A percentile compares a stretch with the other conserved stretches of the same genome.
Evolutionary conservation across 228 moss, liverwort and hornwort genomes (phyloP).

Genomic region (Sphagnum magellanicum): DNA sequence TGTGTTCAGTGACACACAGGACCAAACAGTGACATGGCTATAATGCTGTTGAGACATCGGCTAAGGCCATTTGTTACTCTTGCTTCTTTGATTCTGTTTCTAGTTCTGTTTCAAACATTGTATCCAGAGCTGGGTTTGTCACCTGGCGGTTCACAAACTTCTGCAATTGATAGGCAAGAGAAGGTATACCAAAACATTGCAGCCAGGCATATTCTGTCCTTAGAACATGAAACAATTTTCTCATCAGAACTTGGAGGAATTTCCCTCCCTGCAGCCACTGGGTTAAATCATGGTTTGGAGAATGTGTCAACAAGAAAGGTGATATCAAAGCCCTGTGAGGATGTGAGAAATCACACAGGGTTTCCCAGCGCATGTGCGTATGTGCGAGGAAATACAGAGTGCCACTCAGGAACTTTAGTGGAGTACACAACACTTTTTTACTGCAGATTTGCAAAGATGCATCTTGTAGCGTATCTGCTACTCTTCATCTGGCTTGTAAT

Average conservation of each 20-base stretch:
- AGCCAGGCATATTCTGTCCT: conserved; percentile 28
- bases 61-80: neutral
- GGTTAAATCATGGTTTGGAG: neutral
- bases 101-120: conserved; percentile 36
- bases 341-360: conserved; percentile 60
- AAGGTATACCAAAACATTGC: conserved; percentile 2
- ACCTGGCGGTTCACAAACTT: neutral
- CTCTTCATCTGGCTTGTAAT: conserved; percentile 53
- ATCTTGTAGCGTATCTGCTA: conserved; percentile 33
- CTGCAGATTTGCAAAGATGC: conserved; percentile 56
- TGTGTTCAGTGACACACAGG: too few species aligned
- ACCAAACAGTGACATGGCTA: too few species aligned
- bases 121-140: conserved; percentile 12
- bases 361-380: conserved; percentile 71
- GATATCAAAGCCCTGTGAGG: conserved; percentile 36
- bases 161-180: neutral
- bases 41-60: too few species aligned
- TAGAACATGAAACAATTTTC: conserved; percentile 8
- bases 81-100: conserved; percentile 50
- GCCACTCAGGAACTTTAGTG: conserved; percentile 78
- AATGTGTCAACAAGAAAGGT: neutral
- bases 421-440: conserved; percentile 69
- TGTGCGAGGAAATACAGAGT: conserved; percentile 66
- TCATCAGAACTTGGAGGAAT: neutral
- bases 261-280: neutral